Percentiles rank a stretch among this genome's conserved stretches.
These are phyloP conservation scores for Alternaria arborescens DNA, from an alignment of 2,329 filamentous ascomycete species.

Conservation along the genomic window DNA sequence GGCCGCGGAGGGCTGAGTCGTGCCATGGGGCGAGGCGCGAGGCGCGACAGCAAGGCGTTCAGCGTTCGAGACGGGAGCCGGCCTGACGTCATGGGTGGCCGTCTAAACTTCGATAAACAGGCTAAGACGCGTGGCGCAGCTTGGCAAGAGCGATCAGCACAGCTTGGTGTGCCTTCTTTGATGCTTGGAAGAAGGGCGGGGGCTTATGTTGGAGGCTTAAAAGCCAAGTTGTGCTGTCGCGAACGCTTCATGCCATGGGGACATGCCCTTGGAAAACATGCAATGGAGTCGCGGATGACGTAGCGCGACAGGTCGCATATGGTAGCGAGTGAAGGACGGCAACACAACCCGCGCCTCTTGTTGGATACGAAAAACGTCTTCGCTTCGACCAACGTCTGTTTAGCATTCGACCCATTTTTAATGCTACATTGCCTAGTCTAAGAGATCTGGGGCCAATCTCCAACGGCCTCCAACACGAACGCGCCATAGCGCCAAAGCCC, in stretches of 20 bases:
- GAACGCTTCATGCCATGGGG: not conserved
- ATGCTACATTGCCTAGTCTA: constrained; percentile 16
- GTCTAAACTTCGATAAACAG: not conserved
- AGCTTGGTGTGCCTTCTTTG: constrained; percentile 18
- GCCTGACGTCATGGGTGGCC: constrained; percentile 20
- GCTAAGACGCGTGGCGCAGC: constrained; percentile 20
- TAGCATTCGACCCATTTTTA: constrained; percentile 24
- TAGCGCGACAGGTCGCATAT: not conserved
- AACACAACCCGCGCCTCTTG: not conserved
- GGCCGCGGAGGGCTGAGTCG: constrained; percentile 2
- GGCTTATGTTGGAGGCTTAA: constrained; percentile 12
- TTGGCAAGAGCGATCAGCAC: constrained; percentile 21
- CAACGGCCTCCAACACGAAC: constrained; percentile 15
- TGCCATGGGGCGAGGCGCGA: constrained; percentile 8
- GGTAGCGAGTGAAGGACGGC: not conserved
- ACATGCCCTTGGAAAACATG: not conserved
- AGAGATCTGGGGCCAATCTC: constrained; percentile 13
- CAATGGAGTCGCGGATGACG: not conserved
- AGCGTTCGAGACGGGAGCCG: not conserved
- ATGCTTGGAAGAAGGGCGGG: constrained; percentile 10
- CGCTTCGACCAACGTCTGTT: constrained; percentile 13
- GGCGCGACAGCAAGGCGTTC: too few species aligned
- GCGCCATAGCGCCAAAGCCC: constrained; percentile 19
- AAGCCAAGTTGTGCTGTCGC: not conserved
- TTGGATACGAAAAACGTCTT: constrained; percentile 4